phyloP scores from a whole-genome alignment of 2,329 filamentous ascomycete species.

The Xylariaceae sp. region DNA sequence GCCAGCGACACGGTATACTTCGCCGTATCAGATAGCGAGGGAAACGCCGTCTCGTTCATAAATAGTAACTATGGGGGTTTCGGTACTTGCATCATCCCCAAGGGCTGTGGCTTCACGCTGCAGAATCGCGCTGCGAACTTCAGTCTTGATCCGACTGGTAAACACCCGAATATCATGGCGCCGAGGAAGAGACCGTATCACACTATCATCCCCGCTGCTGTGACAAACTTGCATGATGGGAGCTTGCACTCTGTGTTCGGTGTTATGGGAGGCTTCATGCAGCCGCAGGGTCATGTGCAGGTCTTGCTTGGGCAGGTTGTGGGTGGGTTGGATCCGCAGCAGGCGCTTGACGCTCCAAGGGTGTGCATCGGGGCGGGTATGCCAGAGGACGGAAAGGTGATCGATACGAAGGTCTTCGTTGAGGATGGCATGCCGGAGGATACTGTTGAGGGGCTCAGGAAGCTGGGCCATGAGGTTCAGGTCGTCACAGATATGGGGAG shows the following conservation, averaged over 20 bases:
- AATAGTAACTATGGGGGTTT: slow-evolving; percentile 92
- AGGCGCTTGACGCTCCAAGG: slow-evolving; percentile 85
- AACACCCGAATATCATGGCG: slow-evolving; percentile 75
- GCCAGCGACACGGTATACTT: slow-evolving; percentile 96
- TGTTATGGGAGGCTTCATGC: slow-evolving; percentile 98
- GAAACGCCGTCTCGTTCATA: slow-evolving; percentile 94
- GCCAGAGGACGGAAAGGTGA: slow-evolving; percentile 45
- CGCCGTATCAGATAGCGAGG: slow-evolving; percentile 71
- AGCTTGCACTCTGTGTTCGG: slow-evolving; percentile 83
- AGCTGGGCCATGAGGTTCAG: slow-evolving; percentile 69
- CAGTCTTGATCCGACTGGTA: slow-evolving; percentile 50
- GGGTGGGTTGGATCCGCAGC: slow-evolving; percentile 77
- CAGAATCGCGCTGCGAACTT: slow-evolving; percentile 94
- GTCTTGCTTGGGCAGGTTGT: slow-evolving; percentile 85
- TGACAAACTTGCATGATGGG: slow-evolving; percentile 71
- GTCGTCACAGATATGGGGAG: slow-evolving; percentile 64
- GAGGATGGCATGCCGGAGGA: slow-evolving; percentile 76
- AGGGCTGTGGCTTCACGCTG: slow-evolving; percentile 84
- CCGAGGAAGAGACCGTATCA: slow-evolving; percentile 90
- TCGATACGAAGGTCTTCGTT: slow-evolving; percentile 64
- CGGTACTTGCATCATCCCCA: slow-evolving; percentile 80
- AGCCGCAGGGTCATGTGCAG: slow-evolving; percentile 94
- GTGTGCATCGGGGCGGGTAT: slow-evolving; percentile 78
- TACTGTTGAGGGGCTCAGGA: slow-evolving; percentile 62
- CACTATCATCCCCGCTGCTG: slow-evolving; percentile 91